phyloP scores from a whole-genome alignment of 1,284 basidiomycete species.

The Macrocybe sp. region DNA sequence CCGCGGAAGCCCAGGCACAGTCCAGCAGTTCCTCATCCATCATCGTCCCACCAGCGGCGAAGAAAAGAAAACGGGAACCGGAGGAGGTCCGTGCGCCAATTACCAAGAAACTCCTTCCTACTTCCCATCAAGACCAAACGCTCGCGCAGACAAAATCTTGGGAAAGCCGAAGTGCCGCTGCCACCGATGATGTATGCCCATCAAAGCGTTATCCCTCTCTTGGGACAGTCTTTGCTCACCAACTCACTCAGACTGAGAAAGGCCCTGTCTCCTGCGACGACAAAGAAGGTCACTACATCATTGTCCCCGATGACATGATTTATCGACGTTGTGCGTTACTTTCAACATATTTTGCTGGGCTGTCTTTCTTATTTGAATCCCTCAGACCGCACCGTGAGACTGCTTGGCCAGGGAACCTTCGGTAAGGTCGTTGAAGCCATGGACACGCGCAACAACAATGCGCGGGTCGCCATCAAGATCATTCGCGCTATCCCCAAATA shows the following conservation, averaged over 20 bases:
- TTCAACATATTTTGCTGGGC: slow-evolving; percentile 7
- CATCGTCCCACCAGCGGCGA: slow-evolving; percentile 65
- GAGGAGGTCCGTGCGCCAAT: slow-evolving; percentile 63
- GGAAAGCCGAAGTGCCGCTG: slow-evolving; percentile 55
- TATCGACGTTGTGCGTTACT: slow-evolving; percentile 68
- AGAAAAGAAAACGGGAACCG: slow-evolving; percentile 67
- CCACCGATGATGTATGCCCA: slow-evolving; percentile 57
- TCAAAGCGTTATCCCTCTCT: slow-evolving; percentile 9
- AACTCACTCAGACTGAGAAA: slow-evolving; percentile 48
- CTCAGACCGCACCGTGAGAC: slow-evolving; percentile 84
- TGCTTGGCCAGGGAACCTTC: slow-evolving; percentile 97
- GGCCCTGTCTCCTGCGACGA: slow-evolving; percentile 83
- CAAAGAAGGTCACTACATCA: slow-evolving; percentile 93
- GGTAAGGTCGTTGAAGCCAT: slow-evolving; percentile 97
- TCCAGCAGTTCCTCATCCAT: slow-evolving; percentile 61
- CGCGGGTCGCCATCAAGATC: slow-evolving; percentile 95
- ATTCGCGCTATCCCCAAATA: slow-evolving; percentile 97
- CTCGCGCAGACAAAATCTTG: slow-evolving; percentile 51
- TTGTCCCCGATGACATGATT: slow-evolving; percentile 86
- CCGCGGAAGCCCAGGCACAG: slow-evolving; percentile 72
- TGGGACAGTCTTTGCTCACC: slow-evolving; percentile 12
- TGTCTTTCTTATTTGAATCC: slow-evolving; percentile 17
- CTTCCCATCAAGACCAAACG: slow-evolving; percentile 42
- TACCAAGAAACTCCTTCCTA: slow-evolving; percentile 51
- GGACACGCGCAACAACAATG: slow-evolving; percentile 67